phyloP scores from a whole-genome alignment of 2,329 filamentous ascomycete species.

The Fusarium verticillioides region DNA sequence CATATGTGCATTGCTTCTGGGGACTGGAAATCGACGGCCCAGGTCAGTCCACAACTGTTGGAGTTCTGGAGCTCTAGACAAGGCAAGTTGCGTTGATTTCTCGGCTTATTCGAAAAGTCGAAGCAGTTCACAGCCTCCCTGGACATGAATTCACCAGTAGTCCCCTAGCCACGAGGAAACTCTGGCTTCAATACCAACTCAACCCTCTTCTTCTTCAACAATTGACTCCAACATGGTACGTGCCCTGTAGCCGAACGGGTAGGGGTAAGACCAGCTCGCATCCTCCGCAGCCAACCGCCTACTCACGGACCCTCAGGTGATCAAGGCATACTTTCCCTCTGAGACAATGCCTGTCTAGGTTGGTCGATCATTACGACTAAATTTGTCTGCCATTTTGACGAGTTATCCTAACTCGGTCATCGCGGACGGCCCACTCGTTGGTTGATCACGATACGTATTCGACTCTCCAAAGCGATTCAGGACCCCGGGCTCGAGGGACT shows the following conservation, averaged over 20 bases:
- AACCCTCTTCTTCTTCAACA: constrained; percentile 31
- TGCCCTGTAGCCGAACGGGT: constrained; percentile 32
- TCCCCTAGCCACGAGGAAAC: background rate
- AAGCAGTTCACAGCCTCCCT: background rate
- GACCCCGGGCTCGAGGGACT: background rate
- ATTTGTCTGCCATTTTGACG: constrained; percentile 25
- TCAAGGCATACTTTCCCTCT: constrained; percentile 34
- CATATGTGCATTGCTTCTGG: constrained; percentile 22
- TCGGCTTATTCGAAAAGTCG: background rate
- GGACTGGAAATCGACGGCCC: constrained; percentile 30
- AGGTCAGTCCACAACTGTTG: constrained; percentile 24
- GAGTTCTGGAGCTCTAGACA: background rate
- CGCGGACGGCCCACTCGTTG: constrained; percentile 17
- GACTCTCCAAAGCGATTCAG: background rate
- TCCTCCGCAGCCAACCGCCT: constrained; percentile 37
- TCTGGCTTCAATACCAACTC: background rate
- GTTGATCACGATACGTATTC: background rate
- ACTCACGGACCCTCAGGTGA: constrained; percentile 40
- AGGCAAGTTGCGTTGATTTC: background rate
- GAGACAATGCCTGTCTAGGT: constrained; percentile 42
- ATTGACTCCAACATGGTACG: constrained; percentile 17
- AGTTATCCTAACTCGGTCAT: constrained; percentile 17
- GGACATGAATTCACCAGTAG: background rate
- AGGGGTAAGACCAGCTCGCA: constrained; percentile 32
- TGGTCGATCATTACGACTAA: constrained; percentile 40